Evolutionary conservation across 495 filamentous ascomycete genomes (phyloP).

Genomic region (Oleoguttula mirabilis): DNA sequence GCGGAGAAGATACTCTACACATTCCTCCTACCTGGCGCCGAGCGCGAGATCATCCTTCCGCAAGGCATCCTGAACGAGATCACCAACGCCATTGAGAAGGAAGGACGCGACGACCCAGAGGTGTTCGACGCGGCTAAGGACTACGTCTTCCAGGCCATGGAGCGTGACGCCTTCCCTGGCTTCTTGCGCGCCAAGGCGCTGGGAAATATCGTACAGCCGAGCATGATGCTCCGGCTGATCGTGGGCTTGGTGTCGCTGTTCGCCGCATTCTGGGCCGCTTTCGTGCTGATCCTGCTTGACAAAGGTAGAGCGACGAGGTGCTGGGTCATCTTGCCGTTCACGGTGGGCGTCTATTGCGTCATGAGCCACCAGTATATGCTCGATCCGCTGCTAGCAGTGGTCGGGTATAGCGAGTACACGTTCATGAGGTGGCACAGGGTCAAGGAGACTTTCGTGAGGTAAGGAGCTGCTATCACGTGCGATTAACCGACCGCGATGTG

Average conservation of each 20-base stretch:
- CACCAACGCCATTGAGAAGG: constrained; percentile 71
- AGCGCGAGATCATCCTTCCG: constrained; percentile 88
- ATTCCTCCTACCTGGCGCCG: constrained; percentile 79
- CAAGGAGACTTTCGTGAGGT: constrained; percentile 74
- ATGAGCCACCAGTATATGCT: constrained; percentile 86
- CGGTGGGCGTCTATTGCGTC: constrained; percentile 75
- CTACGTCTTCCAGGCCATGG: constrained; percentile 99
- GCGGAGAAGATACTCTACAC: constrained; percentile 98
- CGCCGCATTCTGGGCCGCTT: constrained; percentile 85
- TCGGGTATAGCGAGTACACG: constrained; percentile 87
- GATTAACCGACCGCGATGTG: too few relatives aligned
- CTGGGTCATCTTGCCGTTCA: constrained; percentile 92
- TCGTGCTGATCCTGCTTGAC: constrained; percentile 82
- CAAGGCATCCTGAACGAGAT: constrained; percentile 73
- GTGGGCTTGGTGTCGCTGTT: constrained; percentile 81
- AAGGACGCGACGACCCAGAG: constrained; percentile 86
- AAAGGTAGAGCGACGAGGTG: constrained; percentile 58
- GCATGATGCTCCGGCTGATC: constrained; percentile 67
- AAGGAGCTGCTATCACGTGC: too few relatives aligned
- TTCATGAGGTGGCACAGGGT: constrained; percentile 80
- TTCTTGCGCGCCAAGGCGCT: constrained; percentile 90
- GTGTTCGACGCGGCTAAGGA: constrained; percentile 96
- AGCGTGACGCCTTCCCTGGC: constrained; percentile 92
- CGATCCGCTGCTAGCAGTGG: constrained; percentile 80
- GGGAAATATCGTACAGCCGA: constrained; percentile 84